Evolutionary conservation across 305 asterid species (phyloP).

Genomic region (Fraxinus sp.): DNA sequence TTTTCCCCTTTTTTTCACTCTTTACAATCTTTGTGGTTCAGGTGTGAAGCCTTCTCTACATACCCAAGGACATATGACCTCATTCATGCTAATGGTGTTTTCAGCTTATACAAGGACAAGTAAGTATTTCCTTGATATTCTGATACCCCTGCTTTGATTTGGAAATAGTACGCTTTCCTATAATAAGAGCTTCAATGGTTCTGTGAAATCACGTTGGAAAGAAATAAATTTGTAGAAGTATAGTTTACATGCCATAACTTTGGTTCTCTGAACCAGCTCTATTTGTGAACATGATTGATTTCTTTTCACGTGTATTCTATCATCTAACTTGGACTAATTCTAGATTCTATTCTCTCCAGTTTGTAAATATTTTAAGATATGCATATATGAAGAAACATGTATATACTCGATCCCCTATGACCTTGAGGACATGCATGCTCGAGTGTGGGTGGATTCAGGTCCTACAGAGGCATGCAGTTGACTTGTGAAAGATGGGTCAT

Average conservation of each 20-base stretch:
- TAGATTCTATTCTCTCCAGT: not conserved
- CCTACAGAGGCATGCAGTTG: not conserved
- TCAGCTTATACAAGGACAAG: constrained; percentile 83
- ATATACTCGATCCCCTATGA: not conserved
- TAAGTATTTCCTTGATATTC: constrained; percentile 38
- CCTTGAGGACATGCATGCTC: not conserved
- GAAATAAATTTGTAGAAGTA: not conserved
- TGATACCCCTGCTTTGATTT: not conserved
- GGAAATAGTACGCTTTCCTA: not conserved
- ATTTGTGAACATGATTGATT: not conserved
- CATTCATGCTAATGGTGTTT: constrained; percentile 84
- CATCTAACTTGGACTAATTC: not conserved
- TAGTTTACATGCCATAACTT: not conserved
- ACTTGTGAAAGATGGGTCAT: not conserved
- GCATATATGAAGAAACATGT: not conserved
- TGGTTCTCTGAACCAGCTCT: not conserved
- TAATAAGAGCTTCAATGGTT: not conserved
- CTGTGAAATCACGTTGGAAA: not conserved
- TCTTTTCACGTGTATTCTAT: not conserved
- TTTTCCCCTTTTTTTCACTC: not conserved
- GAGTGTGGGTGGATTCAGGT: not conserved
- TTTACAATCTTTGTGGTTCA: constrained; percentile 28
- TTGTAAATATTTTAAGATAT: not conserved
- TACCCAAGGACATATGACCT: constrained; percentile 96
- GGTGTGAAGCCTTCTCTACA: constrained; percentile 97